phyloP scores from a whole-genome alignment of 1,284 basidiomycete genomes.

The Ganoderma boninense region DNA sequence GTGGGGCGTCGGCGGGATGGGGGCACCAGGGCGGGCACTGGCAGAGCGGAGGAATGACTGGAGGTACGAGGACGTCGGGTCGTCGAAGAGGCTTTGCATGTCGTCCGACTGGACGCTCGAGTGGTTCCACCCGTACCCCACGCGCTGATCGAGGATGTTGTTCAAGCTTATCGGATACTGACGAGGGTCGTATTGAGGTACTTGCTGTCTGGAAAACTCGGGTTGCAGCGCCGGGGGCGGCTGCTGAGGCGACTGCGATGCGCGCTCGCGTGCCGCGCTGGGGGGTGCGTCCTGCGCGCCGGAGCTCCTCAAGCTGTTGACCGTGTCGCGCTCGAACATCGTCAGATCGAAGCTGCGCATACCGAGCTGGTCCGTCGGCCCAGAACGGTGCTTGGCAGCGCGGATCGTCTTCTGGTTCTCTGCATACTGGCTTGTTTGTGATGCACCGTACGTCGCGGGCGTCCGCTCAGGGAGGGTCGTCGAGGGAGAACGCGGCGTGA shows the following conservation, averaged over 20 bases:
- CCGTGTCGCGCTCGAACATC: conserved; percentile 53
- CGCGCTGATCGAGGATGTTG: conserved; percentile 29
- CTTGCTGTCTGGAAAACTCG: conserved; percentile 28
- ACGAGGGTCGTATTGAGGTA: conserved; percentile 30
- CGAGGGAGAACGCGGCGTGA: conserved; percentile 77
- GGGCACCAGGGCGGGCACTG: conserved; percentile 66
- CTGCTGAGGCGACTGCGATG: conserved; percentile 25
- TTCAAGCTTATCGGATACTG: conserved; percentile 20
- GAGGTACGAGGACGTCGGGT: conserved; percentile 63
- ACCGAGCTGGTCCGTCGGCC: conserved; percentile 67
- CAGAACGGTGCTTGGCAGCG: conserved; percentile 50
- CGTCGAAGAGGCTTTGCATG: conserved; percentile 58
- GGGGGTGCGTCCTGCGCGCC: conserved; percentile 27
- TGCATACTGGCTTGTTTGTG: conserved; percentile 32
- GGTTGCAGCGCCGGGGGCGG: conserved; percentile 19
- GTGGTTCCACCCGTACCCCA: conserved; percentile 31
- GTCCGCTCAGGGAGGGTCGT: conserved; percentile 59
- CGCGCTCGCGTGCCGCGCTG: conserved; percentile 27
- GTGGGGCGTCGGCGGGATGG: conserved; percentile 79
- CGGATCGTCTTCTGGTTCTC: conserved; percentile 44
- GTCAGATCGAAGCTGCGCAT: conserved; percentile 63
- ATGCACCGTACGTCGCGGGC: conserved; percentile 34
- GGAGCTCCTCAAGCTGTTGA: conserved; percentile 41
- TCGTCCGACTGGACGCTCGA: conserved; percentile 54
- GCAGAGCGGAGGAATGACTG: conserved; percentile 63